These are phyloP conservation scores for Penicillium sclerotiorum DNA, from an alignment of 2,329 filamentous ascomycete genomes.

Conservation along the genomic window DNA sequence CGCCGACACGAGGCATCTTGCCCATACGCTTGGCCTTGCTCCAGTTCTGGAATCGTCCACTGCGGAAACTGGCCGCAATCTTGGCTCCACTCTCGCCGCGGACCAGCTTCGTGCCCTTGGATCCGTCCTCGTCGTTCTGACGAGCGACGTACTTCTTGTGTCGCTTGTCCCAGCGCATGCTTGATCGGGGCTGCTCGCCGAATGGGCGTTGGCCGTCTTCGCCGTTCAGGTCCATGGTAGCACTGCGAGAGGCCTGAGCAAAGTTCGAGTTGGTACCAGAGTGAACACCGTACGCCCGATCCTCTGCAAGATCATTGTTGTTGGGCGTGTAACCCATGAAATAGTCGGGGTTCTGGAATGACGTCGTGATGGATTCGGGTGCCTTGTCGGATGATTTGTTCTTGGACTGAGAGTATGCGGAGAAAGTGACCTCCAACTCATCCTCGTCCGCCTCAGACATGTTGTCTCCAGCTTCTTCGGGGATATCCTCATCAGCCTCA, in stretches of 20 bases:
- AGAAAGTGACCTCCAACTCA: conserved; percentile 71
- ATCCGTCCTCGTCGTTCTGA: conserved; percentile 93
- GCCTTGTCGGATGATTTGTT: conserved; percentile 50
- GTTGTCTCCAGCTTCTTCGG: conserved; percentile 44
- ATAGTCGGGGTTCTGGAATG: conserved; percentile 81
- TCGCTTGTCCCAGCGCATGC: conserved; percentile 96
- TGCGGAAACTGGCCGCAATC: conserved; percentile 91
- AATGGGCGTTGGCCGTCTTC: conserved; percentile 81
- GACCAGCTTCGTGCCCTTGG: conserved; percentile 73
- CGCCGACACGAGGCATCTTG: conserved; percentile 78
- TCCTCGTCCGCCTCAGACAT: conserved; percentile 63
- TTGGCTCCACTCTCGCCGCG: conserved; percentile 91
- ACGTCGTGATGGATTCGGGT: conserved; percentile 48
- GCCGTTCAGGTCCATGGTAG: conserved; percentile 88
- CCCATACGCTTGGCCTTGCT: conserved; percentile 80
- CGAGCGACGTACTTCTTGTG: conserved; percentile 90
- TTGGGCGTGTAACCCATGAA: conserved; percentile 97
- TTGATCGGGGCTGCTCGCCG: conserved; percentile 71
- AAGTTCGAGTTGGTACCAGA: conserved; percentile 78
- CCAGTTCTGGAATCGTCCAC: conserved; percentile 92
- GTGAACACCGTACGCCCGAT: conserved; percentile 91
- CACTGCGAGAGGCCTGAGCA: conserved; percentile 80
- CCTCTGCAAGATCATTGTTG: conserved; percentile 77
- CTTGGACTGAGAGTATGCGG: conserved; percentile 57
- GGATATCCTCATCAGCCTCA: conserved; percentile 46